A percentile compares a stretch with the other conserved stretches of the same genome.
phyloP scores from a whole-genome alignment of 2,329 filamentous ascomycete species.

The Penicillium sp. region DNA sequence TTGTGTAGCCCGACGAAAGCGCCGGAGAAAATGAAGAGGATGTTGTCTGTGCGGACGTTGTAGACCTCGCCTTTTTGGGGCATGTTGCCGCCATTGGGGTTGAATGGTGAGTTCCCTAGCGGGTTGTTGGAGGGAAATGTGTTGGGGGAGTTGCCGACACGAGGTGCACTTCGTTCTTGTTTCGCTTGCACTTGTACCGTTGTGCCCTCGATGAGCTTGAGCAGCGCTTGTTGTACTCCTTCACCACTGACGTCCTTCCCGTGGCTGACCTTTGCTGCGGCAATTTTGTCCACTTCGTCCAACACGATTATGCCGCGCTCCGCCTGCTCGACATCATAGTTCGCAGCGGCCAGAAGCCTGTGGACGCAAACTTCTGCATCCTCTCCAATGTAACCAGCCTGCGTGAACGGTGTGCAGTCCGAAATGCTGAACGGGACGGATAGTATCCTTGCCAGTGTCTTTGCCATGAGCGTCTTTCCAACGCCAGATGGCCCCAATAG shows the following conservation, averaged over 20 bases:
- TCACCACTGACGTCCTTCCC: constrained; percentile 92
- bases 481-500: constrained; percentile 87
- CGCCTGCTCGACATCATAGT: constrained; percentile 74
- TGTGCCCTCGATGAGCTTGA: constrained; percentile 94
- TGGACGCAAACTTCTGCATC: constrained; percentile 93
- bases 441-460: constrained; percentile 79
- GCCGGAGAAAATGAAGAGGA: constrained; percentile 92
- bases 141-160: constrained; percentile 31
- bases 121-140: constrained; percentile 35
- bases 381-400: constrained; percentile 94
- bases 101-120: constrained; percentile 25
- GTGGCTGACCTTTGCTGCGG: constrained; percentile 73
- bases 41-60: constrained; percentile 85
- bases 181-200: constrained; percentile 89
- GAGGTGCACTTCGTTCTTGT: constrained; percentile 38
- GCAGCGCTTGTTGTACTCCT: constrained; percentile 86
- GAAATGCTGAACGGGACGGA: constrained; percentile 92
- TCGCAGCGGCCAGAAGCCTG: constrained; percentile 75
- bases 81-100: constrained; percentile 23
- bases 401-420: constrained; percentile 90
- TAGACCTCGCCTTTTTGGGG: constrained; percentile 51
- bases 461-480: constrained; percentile 87
- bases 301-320: constrained; percentile 91
- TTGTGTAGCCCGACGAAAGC: constrained; percentile 91
- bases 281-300: constrained; percentile 96